Base-by-base conservation (phyloP, 805 yeast species). In the Kuraishia hungarica region DNA sequence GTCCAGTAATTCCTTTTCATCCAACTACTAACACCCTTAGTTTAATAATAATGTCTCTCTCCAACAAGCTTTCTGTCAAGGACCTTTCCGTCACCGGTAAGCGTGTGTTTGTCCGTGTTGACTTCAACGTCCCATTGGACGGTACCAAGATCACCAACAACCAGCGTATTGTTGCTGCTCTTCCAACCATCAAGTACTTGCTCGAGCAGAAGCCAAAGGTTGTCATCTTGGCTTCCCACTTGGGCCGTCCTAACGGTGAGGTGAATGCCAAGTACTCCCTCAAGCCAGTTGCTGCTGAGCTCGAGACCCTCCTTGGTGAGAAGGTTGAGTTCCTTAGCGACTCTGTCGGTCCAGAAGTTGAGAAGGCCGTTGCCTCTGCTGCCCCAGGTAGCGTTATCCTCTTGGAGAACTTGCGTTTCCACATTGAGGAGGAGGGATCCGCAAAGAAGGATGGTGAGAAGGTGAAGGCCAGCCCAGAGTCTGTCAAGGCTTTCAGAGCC, bases 191-290 rank as follows among this genome's bases (percentile, higher is more conserved):
- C 79, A 75, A 96, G 77, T 94, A 93, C 74, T 97, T 93, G 54
- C 78, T 88, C 72, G 93, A 89, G 71, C 86, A 93, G 64, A 82
- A 87, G 68, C 97, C 99, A 71, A 90, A 87, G 81, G 89, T 84
- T 63, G 86, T 94, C 63, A 79, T 94, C 64, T 83, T 94, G 66
- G 98, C 97, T 62, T 92, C 98, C 58, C 99, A 94, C 75, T 82
- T 94, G 73, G 99, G 99, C 70, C 91, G 99, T 81, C 99, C 99
- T 75, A 94, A 94, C 73, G 99, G 99, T 72, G 91, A 89, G 77
- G 80, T 72, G 59, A 82, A 76, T 67, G 86, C 79, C 53, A 94
- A 94, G 78, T 93, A 82, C 83, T 91, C 97, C 53, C 80, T 94
- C 68, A 85, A 86, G 70, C 99, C 99, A 63, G 96, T 94, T 66